Evolutionary conservation across 768 basidiomycete genomes (phyloP).

Genomic region (Bullera alba): DNA sequence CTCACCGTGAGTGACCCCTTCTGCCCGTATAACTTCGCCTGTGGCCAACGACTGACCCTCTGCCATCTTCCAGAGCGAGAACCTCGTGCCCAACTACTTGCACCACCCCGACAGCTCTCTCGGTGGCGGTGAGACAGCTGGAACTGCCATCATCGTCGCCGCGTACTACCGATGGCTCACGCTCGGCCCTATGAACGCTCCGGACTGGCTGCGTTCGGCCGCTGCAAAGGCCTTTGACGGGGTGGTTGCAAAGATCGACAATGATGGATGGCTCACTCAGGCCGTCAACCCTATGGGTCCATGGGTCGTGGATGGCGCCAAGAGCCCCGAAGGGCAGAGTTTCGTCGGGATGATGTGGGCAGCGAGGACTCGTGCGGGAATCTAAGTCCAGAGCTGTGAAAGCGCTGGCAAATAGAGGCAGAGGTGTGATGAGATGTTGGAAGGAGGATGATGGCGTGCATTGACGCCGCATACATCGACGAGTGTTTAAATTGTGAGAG

Average conservation of each 20-base stretch:
- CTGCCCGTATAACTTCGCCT: neutral
- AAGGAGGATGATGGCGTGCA: too few relatives aligned
- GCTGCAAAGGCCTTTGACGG: slow-evolving; percentile 22
- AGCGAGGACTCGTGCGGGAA: slow-evolving; percentile 25
- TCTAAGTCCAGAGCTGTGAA: slow-evolving; percentile 4
- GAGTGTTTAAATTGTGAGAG: too few relatives aligned
- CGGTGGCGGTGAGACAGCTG: slow-evolving; percentile 17
- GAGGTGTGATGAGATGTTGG: too few relatives aligned
- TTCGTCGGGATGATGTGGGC: slow-evolving; percentile 33
- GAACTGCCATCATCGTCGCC: slow-evolving; percentile 23
- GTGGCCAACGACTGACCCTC: neutral
- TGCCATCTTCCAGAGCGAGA: neutral
- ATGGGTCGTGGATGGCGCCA: slow-evolving; percentile 6
- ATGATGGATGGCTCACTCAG: slow-evolving; percentile 22
- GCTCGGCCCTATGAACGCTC: slow-evolving; percentile 1
- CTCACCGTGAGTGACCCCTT: slow-evolving; percentile 12
- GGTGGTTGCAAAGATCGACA: slow-evolving; percentile 18
- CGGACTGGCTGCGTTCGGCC: neutral
- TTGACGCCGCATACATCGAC: too few relatives aligned
- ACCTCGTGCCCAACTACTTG: slow-evolving; percentile 20
- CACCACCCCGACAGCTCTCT: neutral
- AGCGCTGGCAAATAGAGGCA: too few relatives aligned
- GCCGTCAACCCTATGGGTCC: slow-evolving; percentile 26
- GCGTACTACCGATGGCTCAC: slow-evolving; percentile 26
- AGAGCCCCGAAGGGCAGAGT: slow-evolving; percentile 27